Conservation (phyloP, 495 filamentous ascomycete species). For the Daldinia decipiens region DNA sequence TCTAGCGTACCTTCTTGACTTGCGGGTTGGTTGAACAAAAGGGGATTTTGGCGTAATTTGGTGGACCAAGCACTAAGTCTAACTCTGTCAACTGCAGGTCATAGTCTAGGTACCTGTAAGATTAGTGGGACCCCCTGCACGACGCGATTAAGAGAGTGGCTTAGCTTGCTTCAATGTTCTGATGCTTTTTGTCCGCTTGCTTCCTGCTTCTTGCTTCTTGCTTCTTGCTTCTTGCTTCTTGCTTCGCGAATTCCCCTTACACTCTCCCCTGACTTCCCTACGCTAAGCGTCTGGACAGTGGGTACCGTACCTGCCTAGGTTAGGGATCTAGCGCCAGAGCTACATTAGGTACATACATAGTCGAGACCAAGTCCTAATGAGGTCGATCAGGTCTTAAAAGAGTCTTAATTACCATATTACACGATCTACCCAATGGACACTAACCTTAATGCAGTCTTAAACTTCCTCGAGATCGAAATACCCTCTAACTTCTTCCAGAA, state of each 20-base stretch:
- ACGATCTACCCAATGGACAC: neutral
- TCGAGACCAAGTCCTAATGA: conserved; percentile 10
- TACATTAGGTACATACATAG: too few species aligned
- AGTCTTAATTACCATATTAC: neutral
- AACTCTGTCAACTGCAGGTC: neutral
- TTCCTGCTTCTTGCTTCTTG: too few species aligned
- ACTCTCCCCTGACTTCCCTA: conserved; percentile 18
- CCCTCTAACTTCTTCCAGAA: neutral
- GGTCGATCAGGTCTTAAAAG: neutral
- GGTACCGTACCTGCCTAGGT: conserved; percentile 29
- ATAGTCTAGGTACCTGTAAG: too few species aligned
- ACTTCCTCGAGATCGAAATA: neutral
- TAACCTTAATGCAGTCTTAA: conserved; percentile 1
- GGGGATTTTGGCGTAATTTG: conserved; percentile 23
- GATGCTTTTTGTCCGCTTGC: neutral
- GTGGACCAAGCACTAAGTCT: neutral
- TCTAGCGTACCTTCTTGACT: conserved; percentile 1
- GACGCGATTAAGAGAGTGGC: conserved; percentile 27
- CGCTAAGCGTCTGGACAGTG: conserved; percentile 28
- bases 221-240: too few species aligned
- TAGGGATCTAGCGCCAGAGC: conserved; percentile 16
- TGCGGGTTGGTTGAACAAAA: conserved; percentile 10
- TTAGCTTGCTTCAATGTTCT: conserved; percentile 21
- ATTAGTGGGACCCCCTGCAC: conserved; percentile 19
- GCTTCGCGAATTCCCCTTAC: neutral